Base-by-base conservation (phyloP, 176 grass and related monocot species). In the Tuctoria greenei region DNA sequence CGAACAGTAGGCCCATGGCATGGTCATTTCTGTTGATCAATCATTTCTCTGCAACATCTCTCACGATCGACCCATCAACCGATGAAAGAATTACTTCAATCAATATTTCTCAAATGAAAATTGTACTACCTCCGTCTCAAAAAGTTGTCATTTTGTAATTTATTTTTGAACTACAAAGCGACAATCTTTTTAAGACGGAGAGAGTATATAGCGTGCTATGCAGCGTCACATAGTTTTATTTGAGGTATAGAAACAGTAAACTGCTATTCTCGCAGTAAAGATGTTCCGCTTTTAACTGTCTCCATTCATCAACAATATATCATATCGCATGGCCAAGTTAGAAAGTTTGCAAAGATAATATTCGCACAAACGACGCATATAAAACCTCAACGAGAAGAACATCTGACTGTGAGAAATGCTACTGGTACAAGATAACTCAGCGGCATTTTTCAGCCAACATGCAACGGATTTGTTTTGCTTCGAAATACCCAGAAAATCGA, bases 391-490 rank as follows among this genome's bases (percentile, higher is more conserved):
- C 18, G 6, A 54, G 2, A 50, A 18, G 16, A 56, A 23, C 17
- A 24, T 26, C 55, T 13, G 10, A 26, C 54, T 10, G n/a, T 9
- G 1, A 26, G 55, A 26, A 58, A 58, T 58, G 55, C 11, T 7
- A 28, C 2, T 23, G 2, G 14, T 46, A 69, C 52, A 54, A 35
- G 4, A 61, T 61, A 39, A 61, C 56, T 62, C 73, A n/a, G 5
- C 8, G 69, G 59, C 44, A 72, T 64, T 81, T 70, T 41, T 39
- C 67, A 40, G 56, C 41, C n/a, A 39, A 63, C 14, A 38, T 25
- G 14, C 31, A 24, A 21, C 38, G 36, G 27, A 50, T 5, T 64
- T 24, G 4, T 64, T 26, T 25, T 39, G 73, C 36, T 65, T 43
- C 7, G 12, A 6, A 34, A 8, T 64, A 14, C 49, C 10, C 14